phyloP scores from a whole-genome alignment of 1,139 yeast species.

The Candida glucosophila region DNA sequence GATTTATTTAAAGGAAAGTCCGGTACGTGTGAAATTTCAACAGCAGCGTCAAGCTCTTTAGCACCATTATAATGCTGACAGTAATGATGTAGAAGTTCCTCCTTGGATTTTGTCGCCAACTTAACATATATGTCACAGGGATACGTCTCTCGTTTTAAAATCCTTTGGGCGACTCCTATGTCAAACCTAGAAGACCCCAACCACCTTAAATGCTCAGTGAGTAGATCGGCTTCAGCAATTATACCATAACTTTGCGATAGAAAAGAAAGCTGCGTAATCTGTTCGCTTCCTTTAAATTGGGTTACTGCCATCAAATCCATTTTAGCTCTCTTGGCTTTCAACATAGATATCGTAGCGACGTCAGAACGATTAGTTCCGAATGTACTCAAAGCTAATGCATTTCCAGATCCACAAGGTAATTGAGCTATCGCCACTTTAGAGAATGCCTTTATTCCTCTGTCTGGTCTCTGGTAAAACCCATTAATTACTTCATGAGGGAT shows the following conservation, averaged over 20 bases:
- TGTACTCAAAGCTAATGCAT: constrained; percentile 79
- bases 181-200: constrained; percentile 83
- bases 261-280: constrained; percentile 50
- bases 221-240: constrained; percentile 89
- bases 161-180: constrained; percentile 62
- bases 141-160: constrained; percentile 51
- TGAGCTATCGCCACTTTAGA: constrained; percentile 66
- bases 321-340: constrained; percentile 59
- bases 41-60: constrained; percentile 6
- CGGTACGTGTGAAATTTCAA: constrained; percentile 52
- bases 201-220: constrained; percentile 85
- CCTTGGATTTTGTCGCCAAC: constrained; percentile 47
- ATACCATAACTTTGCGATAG: constrained; percentile 82
- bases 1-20: constrained; percentile 37
- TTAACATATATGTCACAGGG: constrained; percentile 81
- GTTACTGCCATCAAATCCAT: constrained; percentile 80
- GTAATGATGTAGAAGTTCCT: constrained; percentile 45
- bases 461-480: constrained; percentile 62
- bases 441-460: constrained; percentile 54
- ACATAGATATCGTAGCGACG: constrained; percentile 58
- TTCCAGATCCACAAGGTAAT: constrained; percentile 93
- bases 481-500: constrained; percentile 90
- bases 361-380: constrained; percentile 66
- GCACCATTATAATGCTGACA: constrained; percentile 18
- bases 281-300: constrained; percentile 35